phyloP scores from a whole-genome alignment of 176 grass and related monocot genomes.

The Eremochloa ophiuroides region DNA sequence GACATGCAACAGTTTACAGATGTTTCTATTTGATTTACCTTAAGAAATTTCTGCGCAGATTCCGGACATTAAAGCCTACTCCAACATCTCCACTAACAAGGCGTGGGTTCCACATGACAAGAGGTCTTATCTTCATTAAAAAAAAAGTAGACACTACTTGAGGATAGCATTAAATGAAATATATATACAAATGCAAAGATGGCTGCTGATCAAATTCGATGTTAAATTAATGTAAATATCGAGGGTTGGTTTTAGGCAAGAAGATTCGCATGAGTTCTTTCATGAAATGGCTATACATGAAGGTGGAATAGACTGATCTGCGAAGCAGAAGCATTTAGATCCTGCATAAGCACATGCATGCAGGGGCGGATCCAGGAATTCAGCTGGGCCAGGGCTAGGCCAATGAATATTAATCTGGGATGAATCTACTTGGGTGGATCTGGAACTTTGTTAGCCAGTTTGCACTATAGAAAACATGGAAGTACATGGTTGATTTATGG shows the following conservation, averaged over 20 bases:
- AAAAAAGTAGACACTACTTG: slow-evolving; percentile 34
- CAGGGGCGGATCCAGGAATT: background rate
- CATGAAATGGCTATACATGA: background rate
- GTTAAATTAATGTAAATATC: background rate
- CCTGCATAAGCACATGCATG: background rate
- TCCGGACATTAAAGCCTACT: slow-evolving; percentile 95
- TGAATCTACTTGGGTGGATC: background rate
- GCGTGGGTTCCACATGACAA: slow-evolving; percentile 97
- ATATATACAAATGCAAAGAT: background rate
- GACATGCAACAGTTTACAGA: background rate
- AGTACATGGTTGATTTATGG: background rate
- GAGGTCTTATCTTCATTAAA: slow-evolving; percentile 78
- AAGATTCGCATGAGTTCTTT: background rate
- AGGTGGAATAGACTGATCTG: background rate
- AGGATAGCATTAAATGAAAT: slow-evolving; percentile 20
- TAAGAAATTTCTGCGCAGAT: slow-evolving; percentile 77
- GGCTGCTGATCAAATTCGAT: background rate
- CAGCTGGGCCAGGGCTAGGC: background rate
- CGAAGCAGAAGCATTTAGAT: background rate
- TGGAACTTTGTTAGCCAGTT: background rate
- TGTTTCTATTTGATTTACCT: slow-evolving; percentile 39
- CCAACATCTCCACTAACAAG: slow-evolving; percentile 95
- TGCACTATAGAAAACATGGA: background rate
- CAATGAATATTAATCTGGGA: background rate
- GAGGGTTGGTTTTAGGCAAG: background rate